Evolutionary conservation across 306 rosid species (phyloP).

Genomic region (Macrotyloma uniflorum): DNA sequence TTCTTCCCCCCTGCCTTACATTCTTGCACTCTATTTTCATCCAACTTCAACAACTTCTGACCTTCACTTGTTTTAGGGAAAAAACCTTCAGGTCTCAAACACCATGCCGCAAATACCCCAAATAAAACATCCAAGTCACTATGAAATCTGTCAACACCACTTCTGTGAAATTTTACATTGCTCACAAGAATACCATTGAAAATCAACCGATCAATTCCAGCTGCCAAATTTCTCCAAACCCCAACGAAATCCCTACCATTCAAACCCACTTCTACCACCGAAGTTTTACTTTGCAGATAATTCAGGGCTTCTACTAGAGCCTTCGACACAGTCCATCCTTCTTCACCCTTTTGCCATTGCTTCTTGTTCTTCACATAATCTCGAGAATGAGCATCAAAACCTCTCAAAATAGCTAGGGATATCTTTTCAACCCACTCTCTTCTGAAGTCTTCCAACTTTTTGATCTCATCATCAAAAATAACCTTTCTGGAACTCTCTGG

Average conservation of each 20-base stretch:
- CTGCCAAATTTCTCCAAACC: conserved; percentile 89
- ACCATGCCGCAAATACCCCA: conserved; percentile 83
- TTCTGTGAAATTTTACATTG: conserved; percentile 63
- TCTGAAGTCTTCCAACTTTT: conserved; percentile 71
- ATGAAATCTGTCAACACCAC: conserved; percentile 73
- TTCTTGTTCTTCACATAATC: conserved; percentile 81
- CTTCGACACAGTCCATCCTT: conserved; percentile 81
- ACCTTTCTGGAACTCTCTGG: conserved; percentile 50
- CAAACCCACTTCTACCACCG: conserved; percentile 63
- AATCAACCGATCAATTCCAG: conserved; percentile 67
- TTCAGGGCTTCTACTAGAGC: conserved; percentile 71
- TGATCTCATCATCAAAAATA: conserved; percentile 67
- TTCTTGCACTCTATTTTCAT: conserved; percentile 53
- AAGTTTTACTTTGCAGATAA: conserved; percentile 71
- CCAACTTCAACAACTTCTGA: conserved; percentile 70
- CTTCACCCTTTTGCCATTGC: conserved; percentile 87
- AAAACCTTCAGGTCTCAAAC: conserved; percentile 89
- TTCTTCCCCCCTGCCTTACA: conserved; percentile 58
- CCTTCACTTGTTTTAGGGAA: conserved; percentile 80
- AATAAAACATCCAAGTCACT: conserved; percentile 73
- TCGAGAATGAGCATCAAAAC: conserved; percentile 73
- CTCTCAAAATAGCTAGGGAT: conserved; percentile 77
- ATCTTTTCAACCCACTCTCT: conserved; percentile 80
- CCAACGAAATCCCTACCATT: conserved; percentile 72
- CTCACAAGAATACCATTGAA: conserved; percentile 62